Conservation (phyloP, 371 early-diverging fungal species). For the Mortierella sp. region DNA sequence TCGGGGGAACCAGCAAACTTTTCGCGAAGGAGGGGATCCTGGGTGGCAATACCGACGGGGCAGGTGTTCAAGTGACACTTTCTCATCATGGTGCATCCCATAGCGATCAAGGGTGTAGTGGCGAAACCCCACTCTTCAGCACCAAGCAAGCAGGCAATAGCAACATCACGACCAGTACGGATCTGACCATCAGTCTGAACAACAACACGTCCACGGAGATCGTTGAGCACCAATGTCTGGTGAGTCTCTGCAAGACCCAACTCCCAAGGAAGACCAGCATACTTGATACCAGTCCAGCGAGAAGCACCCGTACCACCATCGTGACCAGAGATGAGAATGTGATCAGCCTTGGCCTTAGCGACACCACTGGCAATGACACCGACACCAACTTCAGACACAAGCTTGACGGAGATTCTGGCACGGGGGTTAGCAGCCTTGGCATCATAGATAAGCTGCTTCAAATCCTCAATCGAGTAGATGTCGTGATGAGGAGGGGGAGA, state of each 20-base stretch:
- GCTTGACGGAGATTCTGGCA: constrained; percentile 95
- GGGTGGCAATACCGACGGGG: constrained; percentile 97
- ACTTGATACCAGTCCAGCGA: constrained; percentile 98
- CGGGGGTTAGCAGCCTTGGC: constrained; percentile 93
- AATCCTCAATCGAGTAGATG: constrained; percentile 97
- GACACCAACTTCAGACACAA: constrained; percentile 97
- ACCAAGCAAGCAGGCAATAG: constrained; percentile 94
- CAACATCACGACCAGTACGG: constrained; percentile 96
- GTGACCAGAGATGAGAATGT: constrained; percentile 95
- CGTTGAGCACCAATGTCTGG: constrained; percentile 95
- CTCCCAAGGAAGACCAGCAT: constrained; percentile 98
- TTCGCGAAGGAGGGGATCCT: constrained; percentile 92
- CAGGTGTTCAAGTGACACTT: constrained; percentile 96
- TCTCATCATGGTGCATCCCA: constrained; percentile 97
- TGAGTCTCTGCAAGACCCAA: constrained; percentile 97
- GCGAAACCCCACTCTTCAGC: constrained; percentile 99
- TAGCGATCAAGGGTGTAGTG: constrained; percentile 96
- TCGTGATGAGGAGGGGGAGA: constrained; percentile 98
- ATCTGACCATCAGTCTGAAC: constrained; percentile 98
- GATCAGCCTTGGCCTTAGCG: constrained; percentile 97
- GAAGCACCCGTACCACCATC: constrained; percentile 99
- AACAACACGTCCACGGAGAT: constrained; percentile 93
- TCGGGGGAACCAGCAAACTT: constrained; percentile 96
- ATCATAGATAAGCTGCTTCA: constrained; percentile 98
- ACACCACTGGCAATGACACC: constrained; percentile 97